Base-by-base conservation (phyloP, 2,329 filamentous ascomycete species). In the Clonostachys sp. region DNA sequence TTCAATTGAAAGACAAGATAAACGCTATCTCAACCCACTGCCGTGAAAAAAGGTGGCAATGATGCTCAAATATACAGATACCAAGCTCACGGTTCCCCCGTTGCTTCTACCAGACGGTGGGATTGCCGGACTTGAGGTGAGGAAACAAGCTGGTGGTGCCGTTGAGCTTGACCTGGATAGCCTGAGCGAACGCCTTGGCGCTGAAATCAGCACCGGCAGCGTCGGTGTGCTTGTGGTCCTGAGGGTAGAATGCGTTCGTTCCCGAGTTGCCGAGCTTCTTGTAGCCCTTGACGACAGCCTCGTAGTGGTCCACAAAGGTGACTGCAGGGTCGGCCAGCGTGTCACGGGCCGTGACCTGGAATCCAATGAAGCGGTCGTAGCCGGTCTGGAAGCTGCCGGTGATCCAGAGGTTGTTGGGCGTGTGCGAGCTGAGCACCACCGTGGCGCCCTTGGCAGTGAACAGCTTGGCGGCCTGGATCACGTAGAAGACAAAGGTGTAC, bases 141-240 rank as follows among this genome's bases (percentile, higher is more conserved):
- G 50, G n/a, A 33, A 53, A 47, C 43, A 63, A 34, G 47, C 54
- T 56, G 4, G 61, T 63, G 1, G 45, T 51, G 7, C 61, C 61
- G 41, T 63, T 63, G 46, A 63, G 36, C 46, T 57, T 53, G 49
- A 61, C 50, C 10, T 53, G 50, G 20, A 63, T 55, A n/a, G 61
- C 61, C 44, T 64, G 60, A 2, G 51, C 74, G 55, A 84, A 86
- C 6, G 77, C 74, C 54, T 77, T 68, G 0, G 80, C 73, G 46
- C 80, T 75, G 5, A 75, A 63, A 50, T 78, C 68, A 2, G 83
- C 80, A n/a, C 80, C 76, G 30, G 63, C 66, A 0, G 77, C 66
- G 45, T 72, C 76, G 3, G 81, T 84, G 59, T 85, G 83, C 0
- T 81, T 86, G 60, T 86, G 81, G 54, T 84, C 81, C 18, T 71